These are phyloP conservation scores for Cladosporium oxysporum DNA, from an alignment of 2,329 filamentous ascomycete genomes.

Conservation along the genomic window DNA sequence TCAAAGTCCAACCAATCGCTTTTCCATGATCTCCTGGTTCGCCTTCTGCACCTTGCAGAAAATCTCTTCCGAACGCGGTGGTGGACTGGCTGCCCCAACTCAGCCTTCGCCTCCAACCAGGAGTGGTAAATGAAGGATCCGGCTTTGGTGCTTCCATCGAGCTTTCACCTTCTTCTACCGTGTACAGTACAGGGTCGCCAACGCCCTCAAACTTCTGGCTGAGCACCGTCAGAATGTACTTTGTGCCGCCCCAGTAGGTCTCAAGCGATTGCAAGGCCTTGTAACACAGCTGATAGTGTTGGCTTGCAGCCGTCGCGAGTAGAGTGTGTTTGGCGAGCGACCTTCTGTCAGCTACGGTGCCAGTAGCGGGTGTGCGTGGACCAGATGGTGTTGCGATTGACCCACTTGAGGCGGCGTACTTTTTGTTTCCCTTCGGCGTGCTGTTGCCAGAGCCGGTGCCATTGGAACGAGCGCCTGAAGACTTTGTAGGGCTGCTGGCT, in stretches of 20 bases:
- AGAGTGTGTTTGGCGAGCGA: constrained; percentile 68
- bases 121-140: constrained; percentile 52
- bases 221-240: constrained; percentile 82
- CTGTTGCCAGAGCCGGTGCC: constrained; percentile 37
- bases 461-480: constrained; percentile 38
- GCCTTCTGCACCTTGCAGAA: constrained; percentile 16
- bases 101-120: constrained; percentile 52
- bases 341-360: constrained; percentile 30
- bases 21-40: constrained; percentile 17
- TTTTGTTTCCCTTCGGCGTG: constrained; percentile 37
- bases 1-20: constrained; percentile 84
- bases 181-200: constrained; percentile 69
- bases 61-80: constrained; percentile 18
- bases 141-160: constrained; percentile 56
- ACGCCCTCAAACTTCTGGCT: constrained; percentile 88
- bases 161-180: constrained; percentile 74
- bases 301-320: constrained; percentile 76
- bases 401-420: constrained; percentile 5
- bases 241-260: constrained; percentile 80
- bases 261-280: constrained; percentile 80
- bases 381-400: constrained; percentile 22
- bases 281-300: constrained; percentile 86
- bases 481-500: constrained; percentile 45
- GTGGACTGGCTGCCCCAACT: constrained; percentile 40
- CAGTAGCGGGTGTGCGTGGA: constrained; percentile 16